A percentile compares a stretch with the other conserved stretches of the same genome.
Conservation (phyloP, 805 yeast genomes). For the Lipomyces spencermartinsiae region DNA sequence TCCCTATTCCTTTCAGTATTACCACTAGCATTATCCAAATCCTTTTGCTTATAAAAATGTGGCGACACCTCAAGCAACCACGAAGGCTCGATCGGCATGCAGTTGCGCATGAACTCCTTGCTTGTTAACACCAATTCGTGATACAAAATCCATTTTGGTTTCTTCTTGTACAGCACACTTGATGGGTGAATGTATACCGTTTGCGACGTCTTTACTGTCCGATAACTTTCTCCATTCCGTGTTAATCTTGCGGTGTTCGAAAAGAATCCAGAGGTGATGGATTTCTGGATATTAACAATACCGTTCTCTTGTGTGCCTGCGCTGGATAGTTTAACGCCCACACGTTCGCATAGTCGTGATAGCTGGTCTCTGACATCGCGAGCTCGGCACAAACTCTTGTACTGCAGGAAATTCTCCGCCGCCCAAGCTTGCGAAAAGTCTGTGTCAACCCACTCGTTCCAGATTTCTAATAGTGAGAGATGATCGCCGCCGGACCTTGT, state of each 20-base stretch:
- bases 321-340: constrained; percentile 50
- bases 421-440: constrained; percentile 74
- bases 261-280: constrained; percentile 53
- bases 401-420: constrained; percentile 78
- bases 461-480: constrained; percentile 79
- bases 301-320: constrained; percentile 65
- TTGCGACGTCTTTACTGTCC: constrained; percentile 67
- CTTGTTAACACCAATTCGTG: constrained; percentile 82
- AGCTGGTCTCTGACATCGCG: constrained; percentile 81
- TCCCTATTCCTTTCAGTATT: constrained; percentile 11
- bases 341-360: constrained; percentile 60
- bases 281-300: constrained; percentile 60
- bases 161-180: constrained; percentile 65
- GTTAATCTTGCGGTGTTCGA: constrained; percentile 61
- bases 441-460: constrained; percentile 72
- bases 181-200: constrained; percentile 87
- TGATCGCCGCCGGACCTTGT: constrained; percentile 85
- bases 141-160: constrained; percentile 80
- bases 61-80: constrained; percentile 70
- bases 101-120: constrained; percentile 90
- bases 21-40: constrained; percentile 39
- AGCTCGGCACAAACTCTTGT: constrained; percentile 75
- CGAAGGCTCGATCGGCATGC: constrained; percentile 77
- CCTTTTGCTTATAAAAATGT: constrained; percentile 48
- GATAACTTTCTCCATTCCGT: constrained; percentile 70